phyloP scores from a whole-genome alignment of 2,329 filamentous ascomycete genomes.

The Davidsoniella neocaledoniae region DNA sequence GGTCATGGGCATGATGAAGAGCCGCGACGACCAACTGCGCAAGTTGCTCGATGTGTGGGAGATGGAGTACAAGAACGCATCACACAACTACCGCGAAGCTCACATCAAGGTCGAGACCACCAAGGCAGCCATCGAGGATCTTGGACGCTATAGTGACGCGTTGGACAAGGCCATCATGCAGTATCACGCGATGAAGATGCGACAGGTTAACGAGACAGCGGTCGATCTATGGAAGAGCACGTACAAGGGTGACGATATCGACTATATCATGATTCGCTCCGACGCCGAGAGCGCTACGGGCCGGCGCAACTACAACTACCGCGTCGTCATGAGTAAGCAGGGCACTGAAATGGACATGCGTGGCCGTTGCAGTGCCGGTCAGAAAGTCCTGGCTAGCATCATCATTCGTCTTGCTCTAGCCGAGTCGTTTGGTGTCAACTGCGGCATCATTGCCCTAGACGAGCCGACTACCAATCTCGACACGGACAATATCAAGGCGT shows the following conservation, averaged over 20 bases:
- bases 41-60: conserved; percentile 66
- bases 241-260: conserved; percentile 93
- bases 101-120: conserved; percentile 85
- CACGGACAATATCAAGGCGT: conserved; percentile 77
- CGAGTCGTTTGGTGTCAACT: conserved; percentile 91
- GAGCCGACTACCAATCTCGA: conserved; percentile 97
- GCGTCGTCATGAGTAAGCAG: conserved; percentile 93
- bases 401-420: conserved; percentile 93
- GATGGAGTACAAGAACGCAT: conserved; percentile 71
- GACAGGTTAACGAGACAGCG: conserved; percentile 88
- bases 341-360: conserved; percentile 99
- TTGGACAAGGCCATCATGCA: conserved; percentile 96
- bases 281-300: conserved; percentile 61
- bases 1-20: conserved; percentile 62
- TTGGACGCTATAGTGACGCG: conserved; percentile 65
- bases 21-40: conserved; percentile 65
- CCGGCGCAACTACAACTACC: conserved; percentile 87
- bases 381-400: conserved; percentile 92
- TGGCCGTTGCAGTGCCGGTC: conserved; percentile 86
- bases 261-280: conserved; percentile 87
- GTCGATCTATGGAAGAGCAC: conserved; percentile 95
- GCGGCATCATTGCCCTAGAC: conserved; percentile 88
- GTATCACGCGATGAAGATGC: conserved; percentile 93
- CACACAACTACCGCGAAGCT: conserved; percentile 63
- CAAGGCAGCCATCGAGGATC: conserved; percentile 80